A percentile compares a stretch with the other conserved stretches of the same genome.
These are phyloP conservation scores for Daldinia sp. DNA, from an alignment of 2,329 filamentous ascomycete species.

Conservation along the genomic window DNA sequence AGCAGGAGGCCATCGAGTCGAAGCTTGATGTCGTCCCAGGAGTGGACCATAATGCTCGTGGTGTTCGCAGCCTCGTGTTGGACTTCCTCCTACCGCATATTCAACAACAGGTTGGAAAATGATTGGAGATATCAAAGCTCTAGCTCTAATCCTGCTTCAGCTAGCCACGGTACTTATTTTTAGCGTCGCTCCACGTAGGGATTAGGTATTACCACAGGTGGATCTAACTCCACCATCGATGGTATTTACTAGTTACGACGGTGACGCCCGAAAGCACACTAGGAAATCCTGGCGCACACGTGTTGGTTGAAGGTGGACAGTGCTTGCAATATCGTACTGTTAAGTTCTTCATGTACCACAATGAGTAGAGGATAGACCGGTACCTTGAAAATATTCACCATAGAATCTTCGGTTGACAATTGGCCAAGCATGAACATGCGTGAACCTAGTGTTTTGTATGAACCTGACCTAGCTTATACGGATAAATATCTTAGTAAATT, in stretches of 20 bases:
- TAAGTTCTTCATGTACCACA: neutral
- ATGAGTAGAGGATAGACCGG: neutral
- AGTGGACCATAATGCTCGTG: constrained; percentile 40
- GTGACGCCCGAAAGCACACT: neutral
- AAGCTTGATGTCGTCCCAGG: constrained; percentile 44
- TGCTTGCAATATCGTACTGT: neutral
- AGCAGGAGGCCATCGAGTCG: constrained; percentile 40
- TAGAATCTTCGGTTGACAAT: neutral
- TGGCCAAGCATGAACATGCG: neutral
- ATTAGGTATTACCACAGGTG: neutral
- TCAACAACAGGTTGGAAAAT: neutral
- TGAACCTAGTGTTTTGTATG: neutral
- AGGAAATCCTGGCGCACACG: neutral
- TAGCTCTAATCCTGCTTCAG: neutral
- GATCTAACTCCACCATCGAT: neutral
- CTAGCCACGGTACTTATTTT: neutral
- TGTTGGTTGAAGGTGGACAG: neutral
- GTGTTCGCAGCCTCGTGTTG: constrained; percentile 34
- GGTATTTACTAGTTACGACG: neutral
- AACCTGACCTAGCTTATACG: neutral
- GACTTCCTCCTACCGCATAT: constrained; percentile 28
- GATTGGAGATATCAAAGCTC: neutral
- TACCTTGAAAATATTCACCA: neutral
- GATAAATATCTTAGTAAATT: neutral
- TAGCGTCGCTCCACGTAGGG: neutral